phyloP scores from a whole-genome alignment of 305 asterid genomes.

The Fraxinus sp. region DNA sequence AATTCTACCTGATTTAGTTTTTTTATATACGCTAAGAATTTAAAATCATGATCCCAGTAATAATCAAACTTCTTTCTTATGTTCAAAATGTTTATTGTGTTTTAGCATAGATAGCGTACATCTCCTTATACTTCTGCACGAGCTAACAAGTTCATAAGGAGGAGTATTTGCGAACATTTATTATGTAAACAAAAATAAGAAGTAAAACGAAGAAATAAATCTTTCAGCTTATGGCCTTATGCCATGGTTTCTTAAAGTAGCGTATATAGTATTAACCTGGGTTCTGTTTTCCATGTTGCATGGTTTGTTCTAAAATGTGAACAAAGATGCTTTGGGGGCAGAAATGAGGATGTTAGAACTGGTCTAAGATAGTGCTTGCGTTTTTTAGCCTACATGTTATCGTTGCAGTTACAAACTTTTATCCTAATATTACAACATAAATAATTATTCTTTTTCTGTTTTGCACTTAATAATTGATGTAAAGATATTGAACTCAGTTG shows the following conservation, averaged over 20 bases:
- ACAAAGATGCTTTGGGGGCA: slow-evolving; percentile 17
- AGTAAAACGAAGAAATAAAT: slow-evolving; percentile 4
- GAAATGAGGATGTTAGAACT: background rate
- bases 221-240: background rate
- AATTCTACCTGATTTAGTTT: slow-evolving; percentile 8
- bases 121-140: background rate
- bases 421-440: background rate
- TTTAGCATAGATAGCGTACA: background rate
- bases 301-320: background rate
- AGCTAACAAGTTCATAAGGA: background rate
- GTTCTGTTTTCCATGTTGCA: slow-evolving; percentile 5
- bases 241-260: slow-evolving; percentile 20
- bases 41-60: background rate
- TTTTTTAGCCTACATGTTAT: background rate
- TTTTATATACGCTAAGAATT: background rate
- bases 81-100: background rate
- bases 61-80: slow-evolving; percentile 2
- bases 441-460: background rate
- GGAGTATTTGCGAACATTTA: background rate
- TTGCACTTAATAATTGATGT: slow-evolving; percentile 19
- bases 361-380: background rate
- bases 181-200: background rate
- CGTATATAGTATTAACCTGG: background rate
- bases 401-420: slow-evolving; percentile 4
- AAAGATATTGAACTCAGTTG: slow-evolving; percentile 2